Conservation (phyloP, 495 filamentous ascomycete genomes). For the Podospora comata region DNA sequence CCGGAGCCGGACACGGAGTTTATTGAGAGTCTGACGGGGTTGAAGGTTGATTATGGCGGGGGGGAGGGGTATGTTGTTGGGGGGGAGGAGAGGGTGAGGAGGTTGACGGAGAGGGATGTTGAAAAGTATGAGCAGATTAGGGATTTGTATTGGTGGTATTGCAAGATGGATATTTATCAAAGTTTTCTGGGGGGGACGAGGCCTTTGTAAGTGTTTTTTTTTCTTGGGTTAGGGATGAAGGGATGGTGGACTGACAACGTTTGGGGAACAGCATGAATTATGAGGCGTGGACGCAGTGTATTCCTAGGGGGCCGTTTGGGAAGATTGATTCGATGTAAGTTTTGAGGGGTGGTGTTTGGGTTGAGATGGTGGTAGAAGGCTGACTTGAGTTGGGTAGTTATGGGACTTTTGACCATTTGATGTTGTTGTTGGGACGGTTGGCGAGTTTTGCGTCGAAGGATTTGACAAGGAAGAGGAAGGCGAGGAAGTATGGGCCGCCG, state of each 20-base stretch:
- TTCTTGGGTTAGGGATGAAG: no score
- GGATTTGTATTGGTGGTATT: conserved; percentile 96
- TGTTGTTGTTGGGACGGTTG: conserved; percentile 78
- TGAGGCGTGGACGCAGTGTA: conserved; percentile 74
- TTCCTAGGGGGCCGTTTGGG: conserved; percentile 76
- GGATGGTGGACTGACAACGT: conserved; percentile 15
- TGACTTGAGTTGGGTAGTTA: conserved; percentile 45
- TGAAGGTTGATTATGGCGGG: conserved; percentile 33
- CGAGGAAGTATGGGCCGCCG: conserved; percentile 34
- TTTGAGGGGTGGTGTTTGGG: background rate
- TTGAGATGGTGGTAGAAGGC: background rate
- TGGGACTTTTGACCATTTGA: conserved; percentile 80
- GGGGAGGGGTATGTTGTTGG: conserved; percentile 21
- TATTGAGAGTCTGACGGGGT: conserved; percentile 39
- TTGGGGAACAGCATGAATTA: conserved; percentile 64
- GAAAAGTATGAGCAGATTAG: conserved; percentile 75
- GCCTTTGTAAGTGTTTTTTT: conserved; percentile 63
- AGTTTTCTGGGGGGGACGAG: conserved; percentile 82
- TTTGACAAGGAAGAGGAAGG: conserved; percentile 69
- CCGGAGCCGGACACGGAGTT: conserved; percentile 38
- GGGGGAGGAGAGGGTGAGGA: conserved; percentile 8
- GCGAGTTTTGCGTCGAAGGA: conserved; percentile 78
- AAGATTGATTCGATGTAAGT: conserved; percentile 68
- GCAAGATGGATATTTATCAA: conserved; percentile 88
- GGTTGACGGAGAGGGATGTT: conserved; percentile 60